Evolutionary conservation across 257 asterid genomes (phyloP).

Genomic region (Linaria vulgaris): DNA sequence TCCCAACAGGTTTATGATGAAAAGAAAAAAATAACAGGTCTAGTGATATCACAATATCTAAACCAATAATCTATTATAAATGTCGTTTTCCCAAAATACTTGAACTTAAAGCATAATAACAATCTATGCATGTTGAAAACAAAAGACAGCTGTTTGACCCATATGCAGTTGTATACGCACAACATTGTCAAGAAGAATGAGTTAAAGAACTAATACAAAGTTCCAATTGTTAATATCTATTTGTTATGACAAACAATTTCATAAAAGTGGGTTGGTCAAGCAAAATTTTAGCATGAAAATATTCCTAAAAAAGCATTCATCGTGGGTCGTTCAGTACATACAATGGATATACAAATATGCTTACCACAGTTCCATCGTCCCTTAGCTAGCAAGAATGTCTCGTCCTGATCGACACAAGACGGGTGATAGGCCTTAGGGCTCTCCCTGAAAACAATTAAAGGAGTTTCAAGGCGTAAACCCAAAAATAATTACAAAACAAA

Average conservation of each 20-base stretch:
- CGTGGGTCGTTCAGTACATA: not conserved
- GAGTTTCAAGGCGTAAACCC: constrained; percentile 4
- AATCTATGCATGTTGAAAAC: not conserved
- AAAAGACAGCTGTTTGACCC: not conserved
- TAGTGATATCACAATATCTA: too few relatives aligned
- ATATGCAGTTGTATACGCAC: not conserved
- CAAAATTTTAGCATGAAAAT: constrained; percentile 2
- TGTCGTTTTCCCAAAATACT: not conserved
- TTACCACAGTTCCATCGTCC: constrained; percentile 98
- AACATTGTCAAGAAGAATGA: not conserved
- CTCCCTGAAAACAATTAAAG: constrained; percentile 58
- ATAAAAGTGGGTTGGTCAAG: not conserved
- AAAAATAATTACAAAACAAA: constrained; percentile 5
- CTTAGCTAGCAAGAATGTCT: constrained; percentile 82
- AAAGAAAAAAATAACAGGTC: too few relatives aligned
- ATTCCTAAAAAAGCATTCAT: constrained; percentile 3
- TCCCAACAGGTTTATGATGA: too few relatives aligned
- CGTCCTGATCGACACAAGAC: constrained; percentile 84
- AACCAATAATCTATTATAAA: not conserved
- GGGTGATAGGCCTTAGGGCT: constrained; percentile 98
- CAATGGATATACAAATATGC: constrained; percentile 19
- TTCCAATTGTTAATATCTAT: not conserved
- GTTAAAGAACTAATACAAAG: not conserved
- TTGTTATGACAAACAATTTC: not conserved
- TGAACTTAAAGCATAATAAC: not conserved